Conservation (phyloP, 2,329 filamentous ascomycete genomes). For the Phialophora macrospora region DNA sequence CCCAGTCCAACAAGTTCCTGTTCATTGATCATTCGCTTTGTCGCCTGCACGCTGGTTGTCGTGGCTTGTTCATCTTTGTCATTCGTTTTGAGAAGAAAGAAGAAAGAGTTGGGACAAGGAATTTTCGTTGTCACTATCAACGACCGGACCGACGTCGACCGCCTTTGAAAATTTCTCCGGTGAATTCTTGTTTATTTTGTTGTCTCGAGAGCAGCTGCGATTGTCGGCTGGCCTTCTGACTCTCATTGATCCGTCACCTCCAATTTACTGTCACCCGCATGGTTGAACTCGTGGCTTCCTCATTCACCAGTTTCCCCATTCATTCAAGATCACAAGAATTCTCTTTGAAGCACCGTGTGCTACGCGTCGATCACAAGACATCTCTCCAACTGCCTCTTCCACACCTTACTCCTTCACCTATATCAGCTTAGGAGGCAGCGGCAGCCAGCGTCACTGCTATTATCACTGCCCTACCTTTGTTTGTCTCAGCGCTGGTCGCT, state of each 20-base stretch:
- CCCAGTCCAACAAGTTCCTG: background rate
- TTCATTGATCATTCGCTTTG: conserved; percentile 11
- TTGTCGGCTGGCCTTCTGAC: conserved; percentile 22
- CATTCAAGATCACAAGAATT: background rate
- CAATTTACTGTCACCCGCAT: conserved; percentile 8
- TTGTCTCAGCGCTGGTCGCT: conserved; percentile 25
- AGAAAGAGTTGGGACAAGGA: conserved; percentile 4
- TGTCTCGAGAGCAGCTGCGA: conserved; percentile 13
- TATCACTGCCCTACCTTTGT: conserved; percentile 12
- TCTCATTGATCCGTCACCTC: conserved; percentile 17
- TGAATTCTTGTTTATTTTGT: background rate
- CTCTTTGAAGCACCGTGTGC: background rate
- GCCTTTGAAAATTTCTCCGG: background rate
- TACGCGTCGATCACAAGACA: conserved; percentile 10
- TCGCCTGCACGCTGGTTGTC: conserved; percentile 10
- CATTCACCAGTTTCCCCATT: conserved; percentile 7
- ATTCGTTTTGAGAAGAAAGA: conserved; percentile 21
- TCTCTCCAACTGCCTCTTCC: background rate
- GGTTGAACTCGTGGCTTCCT: conserved; percentile 8
- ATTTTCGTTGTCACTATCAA: background rate
- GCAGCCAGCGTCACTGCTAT: conserved; percentile 7
- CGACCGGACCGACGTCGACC: conserved; percentile 13
- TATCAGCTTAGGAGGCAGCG: conserved; percentile 1
- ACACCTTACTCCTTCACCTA: background rate
- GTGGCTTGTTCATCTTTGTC: conserved; percentile 6